phyloP scores from a whole-genome alignment of 108 stramenopile species.

The Nannochloropsis granulata region DNA sequence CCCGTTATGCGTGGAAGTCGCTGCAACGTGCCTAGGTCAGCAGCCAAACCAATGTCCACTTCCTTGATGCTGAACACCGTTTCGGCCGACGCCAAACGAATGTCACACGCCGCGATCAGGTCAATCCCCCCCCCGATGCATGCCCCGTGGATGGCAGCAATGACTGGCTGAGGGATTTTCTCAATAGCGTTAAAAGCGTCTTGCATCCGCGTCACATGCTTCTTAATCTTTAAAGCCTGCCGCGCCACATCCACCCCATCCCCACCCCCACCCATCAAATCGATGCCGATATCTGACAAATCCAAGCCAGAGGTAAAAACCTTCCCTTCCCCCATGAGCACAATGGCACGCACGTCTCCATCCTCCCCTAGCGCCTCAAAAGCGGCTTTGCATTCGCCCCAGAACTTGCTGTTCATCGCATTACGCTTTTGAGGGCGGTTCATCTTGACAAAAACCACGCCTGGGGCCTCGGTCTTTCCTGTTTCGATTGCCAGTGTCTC shows the following conservation, averaged over 20 bases:
- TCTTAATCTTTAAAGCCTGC: conserved; percentile 18
- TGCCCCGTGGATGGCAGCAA: conserved; percentile 40
- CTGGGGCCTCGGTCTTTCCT: neutral
- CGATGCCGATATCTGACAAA: conserved; percentile 17
- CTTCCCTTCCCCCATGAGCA: conserved; percentile 27
- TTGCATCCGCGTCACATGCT: conserved; percentile 30
- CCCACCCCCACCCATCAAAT: neutral
- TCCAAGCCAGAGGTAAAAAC: conserved; percentile 39
- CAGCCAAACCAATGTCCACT: conserved; percentile 41
- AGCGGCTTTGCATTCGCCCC: conserved; percentile 20
- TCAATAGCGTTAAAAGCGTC: conserved; percentile 38
- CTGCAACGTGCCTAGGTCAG: conserved; percentile 44
- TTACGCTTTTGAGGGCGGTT: conserved; percentile 30
- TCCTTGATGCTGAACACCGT: conserved; percentile 41
- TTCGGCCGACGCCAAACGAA: conserved; percentile 29
- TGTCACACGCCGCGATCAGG: conserved; percentile 37
- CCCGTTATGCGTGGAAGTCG: conserved; percentile 41
- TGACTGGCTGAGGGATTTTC: conserved; percentile 34
- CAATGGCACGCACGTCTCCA: conserved; percentile 12
- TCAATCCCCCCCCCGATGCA: conserved; percentile 44
- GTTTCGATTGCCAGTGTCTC: neutral
- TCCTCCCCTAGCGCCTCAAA: conserved; percentile 24
- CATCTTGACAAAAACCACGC: conserved; percentile 4
- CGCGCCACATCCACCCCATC: conserved; percentile 19
- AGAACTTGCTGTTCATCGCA: conserved; percentile 36